Base-by-base conservation (phyloP, 1,284 basidiomycete species). In the Cutaneotrichosporon cavernicola region DNA sequence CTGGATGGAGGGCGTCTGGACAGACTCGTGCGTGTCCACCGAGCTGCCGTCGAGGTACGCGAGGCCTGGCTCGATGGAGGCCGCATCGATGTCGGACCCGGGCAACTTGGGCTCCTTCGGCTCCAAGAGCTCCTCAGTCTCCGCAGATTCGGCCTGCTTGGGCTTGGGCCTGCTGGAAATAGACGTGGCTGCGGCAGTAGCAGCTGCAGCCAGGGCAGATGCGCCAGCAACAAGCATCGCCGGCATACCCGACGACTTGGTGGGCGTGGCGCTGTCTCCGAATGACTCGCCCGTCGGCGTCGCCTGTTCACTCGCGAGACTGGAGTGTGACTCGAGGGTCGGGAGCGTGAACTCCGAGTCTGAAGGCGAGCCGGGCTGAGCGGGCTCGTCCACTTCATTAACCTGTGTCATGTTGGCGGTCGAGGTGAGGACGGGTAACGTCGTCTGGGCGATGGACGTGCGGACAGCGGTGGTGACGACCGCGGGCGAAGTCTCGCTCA, bases 281-380 rank as follows among this genome's bases (percentile, higher is more conserved):
- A 53, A 32, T 30, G 51, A 53, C 51, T 53, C 51, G 7, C 34
- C 51, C 31, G 51, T 53, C 13, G 51, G 51, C 18, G 51, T 53
- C 31, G 51, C 30, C 16, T n/a, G 51, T 16, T 31, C 51, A 31
- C 51, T 53, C 11, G 14, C 6, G 10, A 53, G 9, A 10, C 30
- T 30, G 5, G 51, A 31, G 51, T 30, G 51, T 31, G 51, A 53
- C 16, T 56, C 55, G 22, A 56, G 55, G 13, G 55, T 56, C 6
- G 55, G 55, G 55, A 56, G 55, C 11, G 36, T 43, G 55, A 43
- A 56, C 22, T 56, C 55, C 6, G 55, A 56, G 55, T 56, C 55
- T 2, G 55, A 21, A 5, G 21, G 21, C 22, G 55, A 56, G 22
- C n/a, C 55, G 6, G 38, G 38, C 18, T 53, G 11, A 8, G 13